Conservation (phyloP, 192 early-diverging fungal species). For the Coemansia sp. region DNA sequence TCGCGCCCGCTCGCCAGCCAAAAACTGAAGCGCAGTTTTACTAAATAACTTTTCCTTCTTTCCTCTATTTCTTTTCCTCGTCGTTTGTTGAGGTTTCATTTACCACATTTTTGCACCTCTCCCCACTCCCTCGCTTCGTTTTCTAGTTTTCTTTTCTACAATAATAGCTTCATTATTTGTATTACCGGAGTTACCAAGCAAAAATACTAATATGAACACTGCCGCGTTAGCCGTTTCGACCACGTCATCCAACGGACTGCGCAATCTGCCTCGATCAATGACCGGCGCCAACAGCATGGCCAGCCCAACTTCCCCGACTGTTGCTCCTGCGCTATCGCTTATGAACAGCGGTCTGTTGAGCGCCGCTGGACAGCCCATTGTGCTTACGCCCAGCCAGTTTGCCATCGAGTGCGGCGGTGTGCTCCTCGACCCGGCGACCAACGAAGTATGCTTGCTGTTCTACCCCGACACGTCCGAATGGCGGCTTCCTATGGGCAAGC, state of each 20-base stretch:
- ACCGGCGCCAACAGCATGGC: constrained; percentile 8
- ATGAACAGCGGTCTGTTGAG: neutral
- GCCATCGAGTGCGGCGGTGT: constrained; percentile 48
- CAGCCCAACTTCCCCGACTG: neutral
- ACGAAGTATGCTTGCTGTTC: constrained; percentile 50
- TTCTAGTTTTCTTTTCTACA: constrained; percentile 1
- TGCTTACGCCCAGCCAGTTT: constrained; percentile 42
- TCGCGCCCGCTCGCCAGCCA: neutral
- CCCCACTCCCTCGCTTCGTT: neutral
- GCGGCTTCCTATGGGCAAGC: constrained; percentile 46
- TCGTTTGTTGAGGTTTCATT: no score
- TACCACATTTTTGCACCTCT: neutral
- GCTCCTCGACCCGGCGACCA: constrained; percentile 42
- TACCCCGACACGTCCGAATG: constrained; percentile 54
- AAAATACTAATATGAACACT: constrained; percentile 1
- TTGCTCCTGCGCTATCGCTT: neutral
- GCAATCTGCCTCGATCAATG: constrained; percentile 3
- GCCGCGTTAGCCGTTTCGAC: constrained; percentile 10
- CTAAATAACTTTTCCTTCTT: neutral
- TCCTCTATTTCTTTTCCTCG: neutral
- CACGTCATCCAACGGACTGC: constrained; percentile 8
- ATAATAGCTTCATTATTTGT: neutral
- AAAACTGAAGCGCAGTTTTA: neutral
- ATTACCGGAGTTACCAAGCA: neutral
- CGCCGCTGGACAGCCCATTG: constrained; percentile 7